Percentiles rank a stretch among this genome's conserved stretches.
Conservation (phyloP, 176 grass and related monocot species). For the Microstegium vimineum region DNA sequence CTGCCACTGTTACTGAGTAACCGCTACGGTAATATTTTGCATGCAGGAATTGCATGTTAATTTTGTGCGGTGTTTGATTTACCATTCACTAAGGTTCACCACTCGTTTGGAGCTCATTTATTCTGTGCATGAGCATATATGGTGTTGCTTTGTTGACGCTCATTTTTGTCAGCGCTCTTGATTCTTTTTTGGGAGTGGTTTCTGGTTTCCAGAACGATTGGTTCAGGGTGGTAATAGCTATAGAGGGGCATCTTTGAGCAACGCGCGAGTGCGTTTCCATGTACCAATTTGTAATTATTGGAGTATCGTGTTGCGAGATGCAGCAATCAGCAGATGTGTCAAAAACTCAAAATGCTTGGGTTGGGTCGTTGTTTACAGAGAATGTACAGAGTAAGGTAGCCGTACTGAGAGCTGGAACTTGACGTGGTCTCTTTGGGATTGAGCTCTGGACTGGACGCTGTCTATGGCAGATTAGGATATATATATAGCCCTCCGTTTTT, state of each 20-base stretch:
- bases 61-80: conserved; percentile 33
- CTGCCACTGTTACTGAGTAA: neutral
- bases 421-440: neutral
- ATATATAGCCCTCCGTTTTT: too few relatives aligned
- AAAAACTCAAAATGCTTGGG: neutral
- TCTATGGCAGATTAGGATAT: neutral
- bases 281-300: neutral
- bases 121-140: neutral
- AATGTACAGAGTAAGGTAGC: neutral
- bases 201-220: neutral
- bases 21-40: neutral
- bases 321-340: neutral
- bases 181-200: neutral
- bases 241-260: neutral
- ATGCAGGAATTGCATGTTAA: conserved; percentile 20
- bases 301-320: neutral
- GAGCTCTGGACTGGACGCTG: neutral
- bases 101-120: neutral
- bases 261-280: neutral
- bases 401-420: neutral
- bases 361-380: neutral
- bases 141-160: neutral
- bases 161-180: neutral
- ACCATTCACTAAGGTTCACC: neutral
- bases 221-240: neutral